phyloP scores from a whole-genome alignment of 768 basidiomycete genomes.

The Leccinum longicurvipes region DNA sequence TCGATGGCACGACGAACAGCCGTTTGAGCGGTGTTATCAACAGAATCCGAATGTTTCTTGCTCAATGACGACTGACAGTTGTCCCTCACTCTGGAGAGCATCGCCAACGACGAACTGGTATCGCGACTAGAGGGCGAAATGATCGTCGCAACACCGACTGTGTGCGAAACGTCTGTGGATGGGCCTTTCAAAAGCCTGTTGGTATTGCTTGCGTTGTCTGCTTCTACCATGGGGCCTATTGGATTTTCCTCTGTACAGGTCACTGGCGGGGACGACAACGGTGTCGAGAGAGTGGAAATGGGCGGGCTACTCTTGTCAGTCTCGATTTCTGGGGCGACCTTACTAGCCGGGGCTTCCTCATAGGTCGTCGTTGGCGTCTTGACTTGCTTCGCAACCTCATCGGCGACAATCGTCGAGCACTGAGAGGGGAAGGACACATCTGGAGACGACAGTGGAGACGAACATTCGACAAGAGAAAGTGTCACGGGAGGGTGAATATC shows the following conservation, averaged over 20 bases:
- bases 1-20: neutral
- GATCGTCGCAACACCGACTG: neutral
- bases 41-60: neutral
- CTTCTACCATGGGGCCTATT: too few relatives aligned
- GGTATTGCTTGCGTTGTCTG: too few relatives aligned
- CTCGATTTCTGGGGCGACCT: too few relatives aligned
- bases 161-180: neutral
- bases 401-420: neutral
- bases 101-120: neutral
- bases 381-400: neutral
- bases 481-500: neutral
- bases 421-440: conserved; percentile 5
- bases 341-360: neutral
- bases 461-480: neutral
- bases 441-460: neutral
- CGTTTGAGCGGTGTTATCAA: neutral
- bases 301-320: too few relatives aligned
- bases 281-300: too few relatives aligned
- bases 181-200: too few relatives aligned
- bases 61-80: neutral
- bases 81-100: neutral
- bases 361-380: neutral
- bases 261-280: too few relatives aligned
- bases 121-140: neutral
- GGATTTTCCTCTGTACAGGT: too few relatives aligned